A percentile compares a stretch with the other conserved stretches of the same genome.
These are phyloP conservation scores for Hypericum androsaemum DNA, from an alignment of 345 rosid genomes.

Conservation along the genomic window DNA sequence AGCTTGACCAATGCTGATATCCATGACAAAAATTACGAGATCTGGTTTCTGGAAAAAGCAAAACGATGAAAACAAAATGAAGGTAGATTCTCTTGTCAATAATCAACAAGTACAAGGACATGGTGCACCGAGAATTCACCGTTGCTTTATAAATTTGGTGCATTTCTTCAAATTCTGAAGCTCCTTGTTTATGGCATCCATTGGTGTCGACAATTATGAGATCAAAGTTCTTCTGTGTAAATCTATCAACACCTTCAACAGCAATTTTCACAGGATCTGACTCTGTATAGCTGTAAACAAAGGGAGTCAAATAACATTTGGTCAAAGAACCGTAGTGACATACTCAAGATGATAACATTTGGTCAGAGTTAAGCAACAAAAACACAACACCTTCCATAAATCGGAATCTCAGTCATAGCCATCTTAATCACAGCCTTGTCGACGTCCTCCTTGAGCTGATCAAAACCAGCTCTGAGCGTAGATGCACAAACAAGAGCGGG, in stretches of 20 bases:
- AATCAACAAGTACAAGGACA: neutral
- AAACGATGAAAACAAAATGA: neutral
- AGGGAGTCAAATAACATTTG: neutral
- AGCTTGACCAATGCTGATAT: slow-evolving; percentile 95
- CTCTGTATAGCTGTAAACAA: slow-evolving; percentile 60
- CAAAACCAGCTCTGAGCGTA: slow-evolving; percentile 86
- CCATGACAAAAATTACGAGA: too few relatives aligned
- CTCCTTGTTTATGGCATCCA: slow-evolving; percentile 96
- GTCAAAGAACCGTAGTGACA: neutral
- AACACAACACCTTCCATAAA: slow-evolving; percentile 95
- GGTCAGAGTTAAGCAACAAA: too few relatives aligned
- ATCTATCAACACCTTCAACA: slow-evolving; percentile 81
- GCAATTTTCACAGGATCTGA: slow-evolving; percentile 95
- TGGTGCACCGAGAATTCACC: slow-evolving; percentile 33
- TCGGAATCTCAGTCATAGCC: too few relatives aligned
- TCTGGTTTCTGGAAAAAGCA: too few relatives aligned
- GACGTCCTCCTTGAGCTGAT: slow-evolving; percentile 85
- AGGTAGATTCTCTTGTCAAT: slow-evolving; percentile 5
- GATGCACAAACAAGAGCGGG: slow-evolving; percentile 88
- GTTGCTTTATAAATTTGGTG: slow-evolving; percentile 95
- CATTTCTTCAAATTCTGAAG: slow-evolving; percentile 95
- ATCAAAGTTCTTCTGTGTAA: slow-evolving; percentile 82
- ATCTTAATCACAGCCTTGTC: slow-evolving; percentile 76
- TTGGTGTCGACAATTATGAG: slow-evolving; percentile 90
- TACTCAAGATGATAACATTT: neutral